phyloP scores from a whole-genome alignment of 441 rosid genomes.

The Mallotus repandus region DNA sequence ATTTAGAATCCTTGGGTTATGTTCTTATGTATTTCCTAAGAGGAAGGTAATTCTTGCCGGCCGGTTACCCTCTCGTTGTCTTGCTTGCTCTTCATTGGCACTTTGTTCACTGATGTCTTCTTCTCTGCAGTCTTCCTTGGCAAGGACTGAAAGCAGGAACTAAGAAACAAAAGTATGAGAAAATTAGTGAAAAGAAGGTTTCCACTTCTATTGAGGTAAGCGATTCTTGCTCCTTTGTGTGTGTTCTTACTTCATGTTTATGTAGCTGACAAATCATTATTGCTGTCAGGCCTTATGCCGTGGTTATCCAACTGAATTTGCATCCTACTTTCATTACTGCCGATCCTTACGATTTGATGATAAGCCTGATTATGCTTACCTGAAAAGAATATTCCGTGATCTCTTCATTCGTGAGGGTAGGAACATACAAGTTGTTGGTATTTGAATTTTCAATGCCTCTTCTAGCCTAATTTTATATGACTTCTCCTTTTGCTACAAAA shows the following conservation, averaged over 20 bases:
- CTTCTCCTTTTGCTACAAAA: neutral
- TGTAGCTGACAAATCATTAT: neutral
- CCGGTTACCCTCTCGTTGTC: neutral
- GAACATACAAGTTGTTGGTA: conserved; percentile 2
- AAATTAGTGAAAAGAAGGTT: conserved; percentile 84
- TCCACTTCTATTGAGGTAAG: conserved; percentile 82
- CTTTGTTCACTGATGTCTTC: conserved; percentile 17
- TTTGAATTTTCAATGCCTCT: neutral
- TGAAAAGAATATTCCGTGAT: conserved; percentile 88
- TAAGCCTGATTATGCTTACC: conserved; percentile 88
- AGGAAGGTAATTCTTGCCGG: conserved; percentile 65
- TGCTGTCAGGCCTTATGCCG: conserved; percentile 70
- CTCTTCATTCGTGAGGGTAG: conserved; percentile 96
- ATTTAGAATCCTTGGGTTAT: conserved; percentile 88
- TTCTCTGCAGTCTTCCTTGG: conserved; percentile 76
- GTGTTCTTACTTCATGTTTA: neutral
- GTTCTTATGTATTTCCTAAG: conserved; percentile 83
- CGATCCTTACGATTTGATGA: conserved; percentile 92
- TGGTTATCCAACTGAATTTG: conserved; percentile 93
- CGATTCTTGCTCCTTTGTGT: neutral
- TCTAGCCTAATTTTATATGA: neutral
- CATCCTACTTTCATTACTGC: conserved; percentile 94
- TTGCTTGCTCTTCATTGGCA: conserved; percentile 6
- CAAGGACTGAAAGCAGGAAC: conserved; percentile 88
- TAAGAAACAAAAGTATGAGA: conserved; percentile 84